These are phyloP conservation scores for Hypoxylon fragiforme DNA, from an alignment of 495 filamentous ascomycete genomes.

Conservation along the genomic window DNA sequence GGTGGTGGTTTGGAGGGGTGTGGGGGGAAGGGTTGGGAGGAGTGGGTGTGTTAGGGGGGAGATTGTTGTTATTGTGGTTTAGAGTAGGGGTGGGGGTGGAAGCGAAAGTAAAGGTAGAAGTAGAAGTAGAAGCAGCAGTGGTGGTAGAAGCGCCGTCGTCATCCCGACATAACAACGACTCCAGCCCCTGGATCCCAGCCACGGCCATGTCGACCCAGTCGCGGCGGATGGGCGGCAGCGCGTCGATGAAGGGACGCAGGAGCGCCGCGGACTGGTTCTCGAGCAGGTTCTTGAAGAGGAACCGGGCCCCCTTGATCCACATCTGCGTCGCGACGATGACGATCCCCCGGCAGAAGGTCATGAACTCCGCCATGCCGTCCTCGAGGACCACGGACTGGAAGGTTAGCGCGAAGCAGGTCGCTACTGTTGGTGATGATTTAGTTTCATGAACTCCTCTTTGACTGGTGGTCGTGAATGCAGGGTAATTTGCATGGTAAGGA, in stretches of 20 bases:
- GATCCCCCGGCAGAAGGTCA: constrained; percentile 64
- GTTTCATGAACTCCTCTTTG: too few relatives aligned
- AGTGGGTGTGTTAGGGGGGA: neutral
- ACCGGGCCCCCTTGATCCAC: constrained; percentile 43
- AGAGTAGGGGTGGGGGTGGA: neutral
- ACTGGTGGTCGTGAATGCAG: too few relatives aligned
- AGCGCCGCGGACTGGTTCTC: constrained; percentile 36
- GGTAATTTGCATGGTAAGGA: too few relatives aligned
- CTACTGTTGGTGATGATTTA: constrained; percentile 48
- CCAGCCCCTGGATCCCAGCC: constrained; percentile 38
- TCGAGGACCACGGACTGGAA: constrained; percentile 63
- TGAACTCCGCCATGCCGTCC: constrained; percentile 64
- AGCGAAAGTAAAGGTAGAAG: neutral
- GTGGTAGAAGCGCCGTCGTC: neutral
- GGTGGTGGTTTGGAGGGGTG: too few relatives aligned
- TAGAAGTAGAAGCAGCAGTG: neutral
- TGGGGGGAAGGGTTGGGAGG: too few relatives aligned
- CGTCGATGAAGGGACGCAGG: constrained; percentile 41
- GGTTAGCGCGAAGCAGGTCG: constrained; percentile 61
- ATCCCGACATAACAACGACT: constrained; percentile 37
- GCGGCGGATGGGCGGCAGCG: constrained; percentile 38
- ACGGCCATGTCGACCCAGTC: constrained; percentile 45
- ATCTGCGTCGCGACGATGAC: constrained; percentile 58
- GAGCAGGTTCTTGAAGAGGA: constrained; percentile 51
- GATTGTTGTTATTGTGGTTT: neutral